Conservation (phyloP, 2,329 filamentous ascomycete genomes). For the Penicillium sp. region DNA sequence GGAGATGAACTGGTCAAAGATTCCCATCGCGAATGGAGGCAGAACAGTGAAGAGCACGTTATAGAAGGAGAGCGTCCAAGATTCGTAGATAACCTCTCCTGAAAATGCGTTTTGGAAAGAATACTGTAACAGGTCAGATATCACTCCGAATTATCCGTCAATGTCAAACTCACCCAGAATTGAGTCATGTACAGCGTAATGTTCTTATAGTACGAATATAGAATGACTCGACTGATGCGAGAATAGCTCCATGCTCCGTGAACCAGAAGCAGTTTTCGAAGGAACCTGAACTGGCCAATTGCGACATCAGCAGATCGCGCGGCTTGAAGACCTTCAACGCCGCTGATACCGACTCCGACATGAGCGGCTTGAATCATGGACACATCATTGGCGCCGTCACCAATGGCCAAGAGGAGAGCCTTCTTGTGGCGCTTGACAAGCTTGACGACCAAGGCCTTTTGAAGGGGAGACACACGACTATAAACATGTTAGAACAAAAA, state of each 20-base stretch:
- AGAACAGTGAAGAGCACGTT: constrained; percentile 97
- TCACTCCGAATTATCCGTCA: background rate
- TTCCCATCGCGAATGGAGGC: constrained; percentile 89
- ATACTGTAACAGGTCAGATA: constrained; percentile 58
- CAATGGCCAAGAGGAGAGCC: constrained; percentile 88
- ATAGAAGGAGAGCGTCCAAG: constrained; percentile 99
- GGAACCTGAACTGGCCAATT: constrained; percentile 91
- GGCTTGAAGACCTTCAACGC: constrained; percentile 93
- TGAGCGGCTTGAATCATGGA: constrained; percentile 99
- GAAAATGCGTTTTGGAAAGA: constrained; percentile 98
- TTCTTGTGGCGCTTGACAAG: constrained; percentile 94
- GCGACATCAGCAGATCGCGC: constrained; percentile 93
- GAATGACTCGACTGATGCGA: constrained; percentile 90
- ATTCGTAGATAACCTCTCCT: constrained; percentile 96
- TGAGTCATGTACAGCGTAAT: constrained; percentile 98
- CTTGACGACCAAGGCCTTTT: constrained; percentile 97
- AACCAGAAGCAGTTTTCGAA: constrained; percentile 89
- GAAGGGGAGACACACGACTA: constrained; percentile 90
- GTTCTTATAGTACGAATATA: constrained; percentile 99
- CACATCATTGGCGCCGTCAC: constrained; percentile 98
- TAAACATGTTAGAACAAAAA: constrained; percentile 10
- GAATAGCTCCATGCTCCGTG: constrained; percentile 98
- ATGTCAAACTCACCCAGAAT: constrained; percentile 73
- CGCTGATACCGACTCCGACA: constrained; percentile 95
- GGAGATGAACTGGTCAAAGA: constrained; percentile 96